phyloP scores from a whole-genome alignment of 192 early-diverging fungal species.

The Backusella psychrophila region DNA sequence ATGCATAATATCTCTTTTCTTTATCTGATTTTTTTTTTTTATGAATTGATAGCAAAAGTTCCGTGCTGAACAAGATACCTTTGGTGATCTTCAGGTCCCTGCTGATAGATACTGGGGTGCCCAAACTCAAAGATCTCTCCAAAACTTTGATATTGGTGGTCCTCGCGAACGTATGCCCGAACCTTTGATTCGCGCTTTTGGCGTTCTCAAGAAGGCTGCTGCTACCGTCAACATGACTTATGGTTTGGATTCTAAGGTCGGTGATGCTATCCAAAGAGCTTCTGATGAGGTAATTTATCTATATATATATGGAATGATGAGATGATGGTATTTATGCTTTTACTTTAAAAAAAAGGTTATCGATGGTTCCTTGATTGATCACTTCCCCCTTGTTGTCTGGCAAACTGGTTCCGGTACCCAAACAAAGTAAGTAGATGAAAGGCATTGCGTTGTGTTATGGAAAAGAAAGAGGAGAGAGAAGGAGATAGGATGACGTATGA shows the following conservation, averaged over 20 bases:
- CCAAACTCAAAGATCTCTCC: conserved; percentile 92
- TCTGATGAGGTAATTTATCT: conserved; percentile 66
- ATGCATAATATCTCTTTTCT: background rate
- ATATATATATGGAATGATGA: background rate
- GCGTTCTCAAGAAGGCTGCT: conserved; percentile 92
- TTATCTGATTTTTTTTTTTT: background rate
- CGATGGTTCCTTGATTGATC: conserved; percentile 85
- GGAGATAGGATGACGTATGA: background rate
- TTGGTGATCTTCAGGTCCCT: conserved; percentile 95
- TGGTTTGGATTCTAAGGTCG: conserved; percentile 79
- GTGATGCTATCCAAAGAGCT: conserved; percentile 86
- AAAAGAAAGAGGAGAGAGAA: background rate
- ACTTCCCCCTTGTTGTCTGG: conserved; percentile 99
- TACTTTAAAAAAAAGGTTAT: conserved; percentile 62
- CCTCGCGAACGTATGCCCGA: conserved; percentile 91
- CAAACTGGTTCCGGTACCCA: conserved; percentile 98
- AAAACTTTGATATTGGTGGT: conserved; percentile 99
- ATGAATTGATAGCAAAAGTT: conserved; percentile 51
- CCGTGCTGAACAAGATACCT: conserved; percentile 83
- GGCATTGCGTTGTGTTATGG: background rate
- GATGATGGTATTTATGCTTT: background rate
- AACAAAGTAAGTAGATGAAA: conserved; percentile 60
- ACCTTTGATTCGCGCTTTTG: conserved; percentile 93
- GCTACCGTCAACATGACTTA: conserved; percentile 93
- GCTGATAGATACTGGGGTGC: conserved; percentile 96